Evolutionary conservation across 73 alveolate species (phyloP), one percentile per base, ranked within the genome.

Genomic region (Blepharisma japonicum): DNA sequence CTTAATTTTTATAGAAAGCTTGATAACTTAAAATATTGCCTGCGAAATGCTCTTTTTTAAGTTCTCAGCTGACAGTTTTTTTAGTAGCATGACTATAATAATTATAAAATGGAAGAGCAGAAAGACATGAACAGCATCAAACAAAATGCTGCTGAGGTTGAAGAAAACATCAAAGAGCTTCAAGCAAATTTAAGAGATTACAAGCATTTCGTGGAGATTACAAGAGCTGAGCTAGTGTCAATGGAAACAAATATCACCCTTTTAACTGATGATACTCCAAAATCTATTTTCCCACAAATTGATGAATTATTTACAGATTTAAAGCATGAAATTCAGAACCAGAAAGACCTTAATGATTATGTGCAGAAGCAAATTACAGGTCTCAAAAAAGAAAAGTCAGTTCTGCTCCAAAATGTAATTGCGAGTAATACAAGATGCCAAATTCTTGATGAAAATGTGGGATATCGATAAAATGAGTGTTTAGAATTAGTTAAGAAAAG

Each of bases 261-360:
- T 18, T 9, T 61, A 39, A 61, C 23, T 4, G 18, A 61, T 14
- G 74, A 61, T 25, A 61, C 74, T 9, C 74, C 74, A 18, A 61
- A 61, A 61, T 61, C 74, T 9, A 14, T 61, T 61, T 20, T 61
- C 18, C 74, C 74, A 14, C 74, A 61, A 25, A 61, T 61, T 61
- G 74, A 61, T 14, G 74, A 61, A 39, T 9, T 61, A 9, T 61
- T 61, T 61, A 20, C 49, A 1, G 74, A 61, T 39, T 25, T 61
- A 14, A 61, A 61, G 23, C 14, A 61, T 25, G 74, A 61, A 25
- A 61, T 61, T 8, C 47, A 8, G 14, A n/a, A 39, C 2, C 74
- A 61, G 23, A 25, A 25, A 25, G 23, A 18, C 46, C 39, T 18
- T n/a, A 61, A 61, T 61, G 74, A 61, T 9, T 18, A 20, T 25